Conservation (phyloP, 1,284 basidiomycete species). For the Ustilago curta region DNA sequence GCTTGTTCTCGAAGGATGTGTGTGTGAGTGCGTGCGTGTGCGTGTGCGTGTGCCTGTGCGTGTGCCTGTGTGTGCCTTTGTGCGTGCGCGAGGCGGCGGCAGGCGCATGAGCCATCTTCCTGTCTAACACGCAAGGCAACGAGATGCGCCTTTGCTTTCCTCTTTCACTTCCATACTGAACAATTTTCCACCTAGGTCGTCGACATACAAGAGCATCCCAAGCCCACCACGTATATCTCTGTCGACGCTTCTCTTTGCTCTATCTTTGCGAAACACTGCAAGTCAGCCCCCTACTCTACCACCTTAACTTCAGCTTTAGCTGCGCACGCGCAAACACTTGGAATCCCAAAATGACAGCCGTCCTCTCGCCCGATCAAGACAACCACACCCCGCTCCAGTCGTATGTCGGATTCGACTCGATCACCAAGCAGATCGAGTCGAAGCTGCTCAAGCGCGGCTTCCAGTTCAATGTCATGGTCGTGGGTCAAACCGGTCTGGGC, state of each 20-base stretch:
- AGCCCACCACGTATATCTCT: too few relatives aligned
- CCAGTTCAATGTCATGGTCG: slow-evolving; percentile 82
- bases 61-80: not conserved
- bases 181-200: too few relatives aligned
- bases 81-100: slow-evolving; percentile 7
- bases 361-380: slow-evolving; percentile 25
- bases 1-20: not conserved
- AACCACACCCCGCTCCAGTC: slow-evolving; percentile 64
- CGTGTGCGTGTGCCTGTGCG: too few relatives aligned
- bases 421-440: slow-evolving; percentile 97
- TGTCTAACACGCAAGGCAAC: too few relatives aligned
- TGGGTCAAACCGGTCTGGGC: slow-evolving; percentile 95
- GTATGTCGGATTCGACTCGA: slow-evolving; percentile 72
- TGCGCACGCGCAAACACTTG: too few relatives aligned
- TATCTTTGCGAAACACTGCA: too few relatives aligned
- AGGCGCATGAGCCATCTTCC: slow-evolving; percentile 31
- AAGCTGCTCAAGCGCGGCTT: slow-evolving; percentile 99
- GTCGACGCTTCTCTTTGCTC: too few relatives aligned
- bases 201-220: too few relatives aligned
- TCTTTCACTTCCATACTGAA: too few relatives aligned
- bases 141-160: too few relatives aligned
- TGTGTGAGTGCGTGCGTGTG: not conserved
- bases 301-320: too few relatives aligned
- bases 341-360: slow-evolving; percentile 39
- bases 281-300: too few relatives aligned